Base-by-base conservation (phyloP, 2,329 filamentous ascomycete genomes). In the Hymenoscyphus scutula region DNA sequence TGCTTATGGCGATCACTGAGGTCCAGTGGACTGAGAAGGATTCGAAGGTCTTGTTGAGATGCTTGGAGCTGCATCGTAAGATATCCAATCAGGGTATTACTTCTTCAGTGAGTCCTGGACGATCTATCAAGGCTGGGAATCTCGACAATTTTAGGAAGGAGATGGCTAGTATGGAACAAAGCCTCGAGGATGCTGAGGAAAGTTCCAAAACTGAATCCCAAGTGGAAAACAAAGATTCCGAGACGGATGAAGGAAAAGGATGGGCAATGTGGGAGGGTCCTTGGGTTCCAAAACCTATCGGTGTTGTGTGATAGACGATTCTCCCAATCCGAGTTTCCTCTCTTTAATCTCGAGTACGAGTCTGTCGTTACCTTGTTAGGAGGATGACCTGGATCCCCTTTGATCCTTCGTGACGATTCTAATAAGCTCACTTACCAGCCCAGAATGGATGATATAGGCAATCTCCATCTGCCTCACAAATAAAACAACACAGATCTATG, bases 241-340 rank as follows among this genome's bases (percentile, higher is more conserved):
- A 25, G n/a, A 58, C 61, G 11, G 64, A 68, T 30, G 62, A 56
- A 60, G 29, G 66, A 4, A 67, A 71, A 53, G 76, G 77, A 27
- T 87, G 84, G 84, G 75, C 76, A 25, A 75, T 76, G 62, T 82
- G 81, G 66, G 74, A 81, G 56, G 82, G 82, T 7, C 71, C 76
- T 2, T 87, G 84, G 84, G 80, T 79, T 62, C 78, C 84, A 10
- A 84, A 81, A 68, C 84, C 84, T 0, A 86, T 87, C 67, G 84
- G 84, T 5, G 76, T 82, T 59, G 77, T 81, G 8, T 86, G 69
- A 76, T 56, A 38, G 8, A 17, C 5, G 23, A n/a, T 55, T 34
- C 19, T 51, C 23, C n/a, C n/a, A 25, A 2, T 48, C 41, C 8
- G 19, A 8, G 11, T 51, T 7, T 13, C 45, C 23, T 23, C 10